These are phyloP conservation scores for Dendrocalamus sinicus DNA, from an alignment of 176 grass and related monocot species.

Conservation along the genomic window DNA sequence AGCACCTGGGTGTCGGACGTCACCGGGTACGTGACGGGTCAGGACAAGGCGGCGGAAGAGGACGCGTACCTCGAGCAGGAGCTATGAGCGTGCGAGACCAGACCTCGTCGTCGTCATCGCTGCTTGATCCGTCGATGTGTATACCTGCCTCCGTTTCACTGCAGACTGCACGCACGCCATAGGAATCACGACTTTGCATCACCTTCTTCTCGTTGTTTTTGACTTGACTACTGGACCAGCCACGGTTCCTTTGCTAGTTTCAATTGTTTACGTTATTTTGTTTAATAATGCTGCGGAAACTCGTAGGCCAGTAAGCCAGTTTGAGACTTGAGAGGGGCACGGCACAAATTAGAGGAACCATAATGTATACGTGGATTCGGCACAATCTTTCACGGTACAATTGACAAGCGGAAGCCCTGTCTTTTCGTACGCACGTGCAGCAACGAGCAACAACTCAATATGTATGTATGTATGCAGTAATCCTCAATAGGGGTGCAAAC, in stretches of 20 bases:
- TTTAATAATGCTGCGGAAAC: not conserved
- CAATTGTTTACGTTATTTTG: not conserved
- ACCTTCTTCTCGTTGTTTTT: not conserved
- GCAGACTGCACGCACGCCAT: not conserved
- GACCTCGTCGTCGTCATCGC: not conserved
- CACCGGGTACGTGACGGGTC: constrained; percentile 36
- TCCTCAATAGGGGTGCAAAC: no score
- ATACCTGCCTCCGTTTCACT: not conserved
- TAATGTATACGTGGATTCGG: no score
- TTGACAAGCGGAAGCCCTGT: no score
- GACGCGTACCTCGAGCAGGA: constrained; percentile 72
- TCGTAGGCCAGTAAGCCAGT: not conserved
- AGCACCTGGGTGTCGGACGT: constrained; percentile 60
- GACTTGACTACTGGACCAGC: not conserved
- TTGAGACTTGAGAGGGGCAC: no score
- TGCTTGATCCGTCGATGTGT: constrained; percentile 29
- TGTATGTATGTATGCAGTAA: no score
- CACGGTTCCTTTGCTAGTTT: not conserved
- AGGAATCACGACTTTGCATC: not conserved
- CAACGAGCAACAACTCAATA: no score
- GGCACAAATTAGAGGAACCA: no score
- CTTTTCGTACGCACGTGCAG: no score
- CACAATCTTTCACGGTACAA: no score
- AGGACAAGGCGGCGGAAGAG: constrained; percentile 34
- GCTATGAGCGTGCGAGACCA: not conserved